These are phyloP conservation scores for Tricholoma furcatifolium DNA, from an alignment of 768 basidiomycete species.

Conservation along the genomic window DNA sequence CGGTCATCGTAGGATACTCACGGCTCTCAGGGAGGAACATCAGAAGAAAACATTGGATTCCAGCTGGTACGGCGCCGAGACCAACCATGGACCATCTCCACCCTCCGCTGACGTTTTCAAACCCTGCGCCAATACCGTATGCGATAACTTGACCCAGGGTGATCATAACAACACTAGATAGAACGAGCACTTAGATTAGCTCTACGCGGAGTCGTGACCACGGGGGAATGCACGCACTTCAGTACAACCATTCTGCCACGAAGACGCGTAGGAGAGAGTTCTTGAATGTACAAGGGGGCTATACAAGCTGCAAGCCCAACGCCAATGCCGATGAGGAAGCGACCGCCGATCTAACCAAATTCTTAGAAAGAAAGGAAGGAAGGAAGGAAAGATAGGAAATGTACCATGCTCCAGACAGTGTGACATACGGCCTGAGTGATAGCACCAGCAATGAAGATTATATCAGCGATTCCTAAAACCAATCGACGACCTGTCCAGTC, in stretches of 20 bases:
- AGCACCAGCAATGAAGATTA: conserved; percentile 75
- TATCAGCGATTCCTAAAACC: conserved; percentile 65
- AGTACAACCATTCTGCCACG: conserved; percentile 79
- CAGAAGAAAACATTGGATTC: conserved; percentile 56
- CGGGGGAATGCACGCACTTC: conserved; percentile 37
- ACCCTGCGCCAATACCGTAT: conserved; percentile 71
- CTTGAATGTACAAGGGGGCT: conserved; percentile 82
- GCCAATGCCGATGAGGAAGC: conserved; percentile 73
- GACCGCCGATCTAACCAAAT: conserved; percentile 53
- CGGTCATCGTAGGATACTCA: conserved; percentile 32
- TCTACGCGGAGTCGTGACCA: not conserved
- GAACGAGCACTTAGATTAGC: not conserved
- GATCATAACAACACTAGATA: conserved; percentile 65
- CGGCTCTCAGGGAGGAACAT: conserved; percentile 78
- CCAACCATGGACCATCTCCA: conserved; percentile 92
- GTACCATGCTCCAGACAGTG: conserved; percentile 68
- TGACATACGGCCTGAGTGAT: conserved; percentile 69
- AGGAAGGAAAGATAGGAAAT: conserved; percentile 10
- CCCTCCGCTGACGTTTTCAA: conserved; percentile 54
- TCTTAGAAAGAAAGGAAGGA: not conserved
- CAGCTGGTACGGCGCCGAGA: conserved; percentile 68
- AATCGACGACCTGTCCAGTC: conserved; percentile 69
- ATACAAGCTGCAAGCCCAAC: conserved; percentile 78
- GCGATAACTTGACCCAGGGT: conserved; percentile 80
- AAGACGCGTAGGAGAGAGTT: conserved; percentile 72